Evolutionary conservation across 2,329 filamentous ascomycete species (phyloP), one percentile per base, ranked within the genome.

Genomic region (Cladosporium sp.): DNA sequence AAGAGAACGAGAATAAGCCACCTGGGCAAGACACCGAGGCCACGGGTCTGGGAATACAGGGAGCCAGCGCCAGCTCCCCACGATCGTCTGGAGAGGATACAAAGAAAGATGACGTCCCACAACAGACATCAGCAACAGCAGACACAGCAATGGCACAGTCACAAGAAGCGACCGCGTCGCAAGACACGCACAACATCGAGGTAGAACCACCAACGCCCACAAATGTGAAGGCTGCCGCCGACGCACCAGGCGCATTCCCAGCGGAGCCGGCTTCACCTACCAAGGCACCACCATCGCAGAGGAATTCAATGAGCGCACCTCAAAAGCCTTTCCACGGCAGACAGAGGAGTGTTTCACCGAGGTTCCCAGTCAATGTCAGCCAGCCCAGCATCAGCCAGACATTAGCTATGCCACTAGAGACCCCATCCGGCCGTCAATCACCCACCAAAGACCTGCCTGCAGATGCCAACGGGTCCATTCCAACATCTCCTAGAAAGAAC

Each of bases 61-160:
- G 64, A n/a, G 64, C 64, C 76, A 77, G 34, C 86, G 84, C 71
- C 53, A 59, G 30, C 30, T 39, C 34, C 32, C 48, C 49, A 26
- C 51, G 43, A 11, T 28, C 43, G 86, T 54, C 51, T 54, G 64
- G 72, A 76, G 58, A 39, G 21, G 51, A 39, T 36, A 61, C 66
- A 62, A 54, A 54, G 28, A 58, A 54, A 16, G 53, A 65, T 54
- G 63, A 56, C 28, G 48, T 43, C 30, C 18, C 25, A 26, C 25
- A 57, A 23, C 43, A 54, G 11, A 46, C 51, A 39, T 3, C 26
- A 6, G 51, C 46, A 23, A 34, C 54, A 54, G 14, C 46, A 16
- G 57, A 64, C 21, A 34, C 23, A 39, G 32, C n/a, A 26, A 65
- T 61, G 56, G 46, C 56, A 60, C 21, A 57, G 43, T 21, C 62